Base-by-base conservation (phyloP, 2,329 filamentous ascomycete species). In the Lojkania enalia region DNA sequence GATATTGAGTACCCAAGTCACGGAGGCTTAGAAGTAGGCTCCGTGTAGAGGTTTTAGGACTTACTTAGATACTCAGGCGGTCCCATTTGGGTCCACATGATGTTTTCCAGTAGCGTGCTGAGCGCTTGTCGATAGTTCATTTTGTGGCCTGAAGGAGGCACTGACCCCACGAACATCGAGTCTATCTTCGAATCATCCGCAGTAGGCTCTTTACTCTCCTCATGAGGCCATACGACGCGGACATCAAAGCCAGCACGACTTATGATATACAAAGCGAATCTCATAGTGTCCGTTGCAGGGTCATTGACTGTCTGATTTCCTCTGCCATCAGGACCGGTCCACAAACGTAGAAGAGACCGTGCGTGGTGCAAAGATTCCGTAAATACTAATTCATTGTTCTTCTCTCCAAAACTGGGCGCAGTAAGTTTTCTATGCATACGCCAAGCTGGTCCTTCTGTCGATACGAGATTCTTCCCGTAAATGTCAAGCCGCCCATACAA, bases 351-450 rank as follows among this genome's bases (percentile, higher is more conserved):
- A 7, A 70, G 43, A 9, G 63, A 61, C 43, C 57, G 53, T 0
- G 85, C 80, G 71, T 91, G 87, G 44, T 75, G 71, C 43, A 86
- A 72, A 1, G 79, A 77, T 62, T 88, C 84, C 6, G 71, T 71
- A 67, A 84, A 88, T 1, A 87, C 83, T 19, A 87, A 65, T 12
- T 77, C 75, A 44, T 88, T 85, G 65, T 89, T 91, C 70, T 79
- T 83, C 71, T 92, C 88, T 45, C 85, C 88, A 67, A 92, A 91
- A 3, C 82, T 82, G 0, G 86, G 82, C 20, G 84, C 81, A 0
- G 83, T 86, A 32, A 84, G 78, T 69, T 87, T 89, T 49, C 87
- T 80, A 64, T 92, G 87, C 68, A 81, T 77, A 21, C 83, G 83
- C 88, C 87, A 92, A 20, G 79, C 69, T 1, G 74, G 63, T 1